Evolutionary conservation across 352 stramenopile genomes (phyloP).

Genomic region (Globisporangium barbulae): DNA sequence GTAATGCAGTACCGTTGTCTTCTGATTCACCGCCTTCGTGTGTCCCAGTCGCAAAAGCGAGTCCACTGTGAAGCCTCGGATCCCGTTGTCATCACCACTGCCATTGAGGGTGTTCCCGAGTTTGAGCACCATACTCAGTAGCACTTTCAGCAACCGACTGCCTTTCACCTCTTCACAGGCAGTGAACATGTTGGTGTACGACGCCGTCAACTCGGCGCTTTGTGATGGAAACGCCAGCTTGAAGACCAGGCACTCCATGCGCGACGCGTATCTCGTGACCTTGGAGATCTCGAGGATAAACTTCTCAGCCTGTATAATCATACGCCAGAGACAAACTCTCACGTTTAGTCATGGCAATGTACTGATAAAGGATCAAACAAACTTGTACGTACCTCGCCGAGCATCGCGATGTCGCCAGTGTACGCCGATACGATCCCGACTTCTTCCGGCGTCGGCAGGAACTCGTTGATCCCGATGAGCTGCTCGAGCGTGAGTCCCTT

Average conservation of each 20-base stretch:
- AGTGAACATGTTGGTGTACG: slow-evolving; percentile 79
- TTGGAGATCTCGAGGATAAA: slow-evolving; percentile 88
- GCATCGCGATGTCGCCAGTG: slow-evolving; percentile 47
- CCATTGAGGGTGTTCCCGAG: slow-evolving; percentile 97
- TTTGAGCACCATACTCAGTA: slow-evolving; percentile 97
- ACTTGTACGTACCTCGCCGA: slow-evolving; percentile 55
- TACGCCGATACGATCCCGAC: slow-evolving; percentile 78
- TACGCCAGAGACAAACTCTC: background rate
- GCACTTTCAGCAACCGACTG: slow-evolving; percentile 90
- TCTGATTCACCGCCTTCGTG: slow-evolving; percentile 96
- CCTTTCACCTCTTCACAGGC: slow-evolving; percentile 94
- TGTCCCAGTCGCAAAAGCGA: slow-evolving; percentile 90
- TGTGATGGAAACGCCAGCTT: slow-evolving; percentile 72
- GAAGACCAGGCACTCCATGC: slow-evolving; percentile 81
- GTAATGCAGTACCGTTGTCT: slow-evolving; percentile 98
- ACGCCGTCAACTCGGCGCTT: slow-evolving; percentile 78
- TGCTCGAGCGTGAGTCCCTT: slow-evolving; percentile 65
- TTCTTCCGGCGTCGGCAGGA: slow-evolving; percentile 93
- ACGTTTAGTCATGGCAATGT: background rate
- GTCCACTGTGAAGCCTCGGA: slow-evolving; percentile 95
- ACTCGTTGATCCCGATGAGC: slow-evolving; percentile 91
- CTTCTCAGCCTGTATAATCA: slow-evolving; percentile 56
- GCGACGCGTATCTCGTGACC: slow-evolving; percentile 58
- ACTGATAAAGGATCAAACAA: no score
- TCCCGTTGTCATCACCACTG: slow-evolving; percentile 78